Conservation (phyloP, 1,284 basidiomycete species). For the Somion occarium region DNA sequence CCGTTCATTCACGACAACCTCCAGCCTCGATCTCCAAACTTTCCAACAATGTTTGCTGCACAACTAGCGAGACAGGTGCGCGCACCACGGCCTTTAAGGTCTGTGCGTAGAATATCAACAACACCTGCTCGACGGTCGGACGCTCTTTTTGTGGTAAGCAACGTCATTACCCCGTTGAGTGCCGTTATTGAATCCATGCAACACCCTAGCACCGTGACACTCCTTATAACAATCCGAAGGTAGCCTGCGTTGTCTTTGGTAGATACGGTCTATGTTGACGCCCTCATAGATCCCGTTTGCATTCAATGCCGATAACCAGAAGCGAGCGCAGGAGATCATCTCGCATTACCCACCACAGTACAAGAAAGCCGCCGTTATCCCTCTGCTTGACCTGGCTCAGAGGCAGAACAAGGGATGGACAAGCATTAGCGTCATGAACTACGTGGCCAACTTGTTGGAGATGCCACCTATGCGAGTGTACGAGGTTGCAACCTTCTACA, state of each 20-base stretch:
- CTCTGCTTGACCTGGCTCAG: slow-evolving; percentile 94
- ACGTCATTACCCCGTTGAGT: not conserved
- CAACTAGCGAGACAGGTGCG: slow-evolving; percentile 9
- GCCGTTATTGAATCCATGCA: not conserved
- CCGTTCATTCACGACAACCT: too few relatives aligned
- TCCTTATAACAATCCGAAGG: slow-evolving; percentile 87
- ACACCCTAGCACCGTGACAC: slow-evolving; percentile 84
- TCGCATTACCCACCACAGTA: slow-evolving; percentile 94
- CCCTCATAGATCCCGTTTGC: slow-evolving; percentile 83
- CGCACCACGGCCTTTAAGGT: slow-evolving; percentile 1
- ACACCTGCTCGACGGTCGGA: slow-evolving; percentile 40
- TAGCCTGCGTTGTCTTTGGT: slow-evolving; percentile 20
- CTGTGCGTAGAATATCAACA: slow-evolving; percentile 30
- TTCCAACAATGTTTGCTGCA: slow-evolving; percentile 11
- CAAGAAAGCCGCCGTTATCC: slow-evolving; percentile 97
- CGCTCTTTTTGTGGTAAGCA: slow-evolving; percentile 50
- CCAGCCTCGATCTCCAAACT: not conserved
- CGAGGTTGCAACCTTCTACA: slow-evolving; percentile 99
- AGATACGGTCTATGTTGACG: not conserved
- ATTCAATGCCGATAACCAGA: slow-evolving; percentile 79
- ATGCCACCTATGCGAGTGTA: slow-evolving; percentile 99
- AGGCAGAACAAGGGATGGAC: slow-evolving; percentile 99
- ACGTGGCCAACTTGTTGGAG: slow-evolving; percentile 87
- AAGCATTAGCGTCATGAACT: slow-evolving; percentile 99
- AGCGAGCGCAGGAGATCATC: slow-evolving; percentile 86